These are phyloP conservation scores for Dipteronia sinensis DNA, from an alignment of 345 rosid species.

Conservation along the genomic window DNA sequence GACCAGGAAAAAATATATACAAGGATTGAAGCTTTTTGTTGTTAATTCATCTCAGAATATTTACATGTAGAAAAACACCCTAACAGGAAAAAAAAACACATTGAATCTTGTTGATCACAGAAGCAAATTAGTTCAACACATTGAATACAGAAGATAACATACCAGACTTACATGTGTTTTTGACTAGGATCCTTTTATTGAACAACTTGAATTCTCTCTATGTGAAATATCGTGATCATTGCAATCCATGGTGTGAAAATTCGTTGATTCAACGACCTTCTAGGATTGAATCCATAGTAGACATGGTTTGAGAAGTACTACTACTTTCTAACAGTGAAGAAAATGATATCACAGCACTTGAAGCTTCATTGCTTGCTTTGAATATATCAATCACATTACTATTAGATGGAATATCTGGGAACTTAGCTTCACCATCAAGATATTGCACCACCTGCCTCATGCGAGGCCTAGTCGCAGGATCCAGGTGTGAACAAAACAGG, in stretches of 20 bases:
- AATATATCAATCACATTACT: not conserved
- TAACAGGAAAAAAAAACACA: no score
- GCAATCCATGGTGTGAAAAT: no score
- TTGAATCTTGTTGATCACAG: no score
- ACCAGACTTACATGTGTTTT: not conserved
- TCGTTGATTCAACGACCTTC: not conserved
- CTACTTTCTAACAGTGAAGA: not conserved
- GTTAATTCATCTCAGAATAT: no score
- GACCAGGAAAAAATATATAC: no score
- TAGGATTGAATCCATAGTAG: not conserved
- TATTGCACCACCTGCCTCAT: conserved; percentile 34
- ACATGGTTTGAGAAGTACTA: not conserved
- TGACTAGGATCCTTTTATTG: not conserved
- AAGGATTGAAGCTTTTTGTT: no score
- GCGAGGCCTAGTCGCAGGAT: conserved; percentile 19
- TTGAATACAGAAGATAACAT: no score
- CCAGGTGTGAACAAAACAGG: conserved; percentile 24
- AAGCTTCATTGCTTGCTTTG: not conserved
- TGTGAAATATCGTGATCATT: no score
- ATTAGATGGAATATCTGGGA: conserved; percentile 16
- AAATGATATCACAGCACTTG: not conserved
- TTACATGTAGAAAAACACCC: no score
- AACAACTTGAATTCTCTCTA: no score
- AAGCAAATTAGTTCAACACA: no score
- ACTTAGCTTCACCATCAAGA: conserved; percentile 32